Evolutionary conservation across 768 basidiomycete species (phyloP).

Genomic region (Mycena vulgaris): DNA sequence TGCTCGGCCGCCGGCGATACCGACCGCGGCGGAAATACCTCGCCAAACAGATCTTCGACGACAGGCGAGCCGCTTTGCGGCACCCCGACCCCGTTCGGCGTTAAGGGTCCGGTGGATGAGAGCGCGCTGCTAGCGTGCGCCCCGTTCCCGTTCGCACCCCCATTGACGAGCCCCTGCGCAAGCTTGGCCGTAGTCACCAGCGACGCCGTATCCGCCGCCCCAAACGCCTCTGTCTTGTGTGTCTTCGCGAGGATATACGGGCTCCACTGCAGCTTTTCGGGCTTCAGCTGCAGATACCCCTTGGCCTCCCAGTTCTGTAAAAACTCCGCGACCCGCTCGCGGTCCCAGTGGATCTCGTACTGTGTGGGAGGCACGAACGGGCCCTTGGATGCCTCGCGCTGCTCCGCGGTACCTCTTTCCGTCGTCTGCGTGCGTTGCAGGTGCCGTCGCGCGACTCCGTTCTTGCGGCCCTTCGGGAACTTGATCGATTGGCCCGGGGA

Average conservation of each 20-base stretch:
- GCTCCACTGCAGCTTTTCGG: slow-evolving; percentile 94
- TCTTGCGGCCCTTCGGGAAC: slow-evolving; percentile 76
- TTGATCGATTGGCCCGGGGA: slow-evolving; percentile 87
- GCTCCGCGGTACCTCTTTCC: slow-evolving; percentile 52
- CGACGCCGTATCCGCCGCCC: slow-evolving; percentile 36
- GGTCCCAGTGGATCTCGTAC: slow-evolving; percentile 86
- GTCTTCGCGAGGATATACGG: slow-evolving; percentile 84
- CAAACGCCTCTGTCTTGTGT: slow-evolving; percentile 42
- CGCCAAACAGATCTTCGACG: slow-evolving; percentile 20
- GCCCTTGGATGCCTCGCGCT: slow-evolving; percentile 57
- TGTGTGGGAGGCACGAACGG: slow-evolving; percentile 75
- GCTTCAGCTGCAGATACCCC: slow-evolving; percentile 80
- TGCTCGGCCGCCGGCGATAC: slow-evolving; percentile 8
- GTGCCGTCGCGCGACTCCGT: slow-evolving; percentile 75
- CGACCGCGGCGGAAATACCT: slow-evolving; percentile 16
- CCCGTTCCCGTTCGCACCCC: slow-evolving; percentile 15
- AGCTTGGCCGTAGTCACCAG: slow-evolving; percentile 34
- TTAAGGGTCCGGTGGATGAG: slow-evolving; percentile 19
- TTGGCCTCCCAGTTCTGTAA: slow-evolving; percentile 82
- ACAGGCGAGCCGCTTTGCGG: slow-evolving; percentile 12
- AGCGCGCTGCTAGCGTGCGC: background rate
- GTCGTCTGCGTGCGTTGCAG: slow-evolving; percentile 73
- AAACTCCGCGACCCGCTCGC: slow-evolving; percentile 73
- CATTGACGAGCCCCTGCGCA: slow-evolving; percentile 12
- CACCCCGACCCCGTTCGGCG: slow-evolving; percentile 29